phyloP scores from a whole-genome alignment of 495 filamentous ascomycete species.

The Annulohypoxylon maeteangense region DNA sequence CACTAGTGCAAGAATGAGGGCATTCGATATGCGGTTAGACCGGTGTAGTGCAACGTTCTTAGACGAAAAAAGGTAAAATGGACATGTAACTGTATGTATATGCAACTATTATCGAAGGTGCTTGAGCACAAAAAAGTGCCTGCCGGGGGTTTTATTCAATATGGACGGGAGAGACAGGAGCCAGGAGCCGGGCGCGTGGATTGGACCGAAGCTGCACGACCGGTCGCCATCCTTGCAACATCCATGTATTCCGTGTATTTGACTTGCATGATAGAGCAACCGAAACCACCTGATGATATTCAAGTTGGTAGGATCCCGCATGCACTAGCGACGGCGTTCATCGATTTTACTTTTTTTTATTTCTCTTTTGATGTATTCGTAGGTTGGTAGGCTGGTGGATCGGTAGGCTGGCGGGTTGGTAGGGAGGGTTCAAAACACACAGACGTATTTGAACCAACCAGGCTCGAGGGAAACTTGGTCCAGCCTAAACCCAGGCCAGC shows the following conservation, averaged over 20 bases:
- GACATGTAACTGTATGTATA: neutral
- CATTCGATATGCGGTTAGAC: neutral
- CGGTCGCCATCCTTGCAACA: constrained; percentile 2
- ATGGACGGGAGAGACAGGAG: constrained; percentile 2
- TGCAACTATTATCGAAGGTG: neutral
- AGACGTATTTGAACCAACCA: neutral
- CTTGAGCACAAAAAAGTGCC: neutral
- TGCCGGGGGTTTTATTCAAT: neutral
- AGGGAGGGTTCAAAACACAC: neutral
- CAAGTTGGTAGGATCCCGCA: neutral
- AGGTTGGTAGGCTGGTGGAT: neutral
- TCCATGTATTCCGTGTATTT: constrained; percentile 15
- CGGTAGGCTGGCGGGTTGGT: neutral
- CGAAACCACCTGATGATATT: neutral
- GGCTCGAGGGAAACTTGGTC: neutral
- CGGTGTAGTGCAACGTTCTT: constrained; percentile 6
- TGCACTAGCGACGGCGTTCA: neutral
- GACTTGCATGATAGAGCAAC: constrained; percentile 5
- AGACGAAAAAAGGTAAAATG: neutral
- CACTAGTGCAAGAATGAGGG: neutral
- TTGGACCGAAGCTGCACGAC: constrained; percentile 21
- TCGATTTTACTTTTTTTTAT: neutral
- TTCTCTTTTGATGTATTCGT: neutral
- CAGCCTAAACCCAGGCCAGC: neutral
- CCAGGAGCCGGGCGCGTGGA: constrained; percentile 11